Conservation (phyloP, 768 basidiomycete species). For the Krasilnikovozyma curviuscula region DNA sequence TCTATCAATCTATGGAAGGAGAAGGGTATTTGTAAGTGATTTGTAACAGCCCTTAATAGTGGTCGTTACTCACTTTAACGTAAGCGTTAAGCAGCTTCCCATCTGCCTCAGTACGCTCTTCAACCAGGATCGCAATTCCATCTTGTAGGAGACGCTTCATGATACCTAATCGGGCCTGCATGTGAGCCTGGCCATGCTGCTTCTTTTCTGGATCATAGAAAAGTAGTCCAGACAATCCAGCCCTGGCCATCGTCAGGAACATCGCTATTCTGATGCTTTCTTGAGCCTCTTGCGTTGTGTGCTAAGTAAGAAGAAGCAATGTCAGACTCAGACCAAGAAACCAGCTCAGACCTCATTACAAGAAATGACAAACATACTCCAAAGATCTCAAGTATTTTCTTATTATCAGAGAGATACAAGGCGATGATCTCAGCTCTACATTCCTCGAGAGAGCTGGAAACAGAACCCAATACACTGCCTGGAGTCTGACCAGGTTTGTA, state of each 20-base stretch:
- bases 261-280: conserved; percentile 65
- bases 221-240: conserved; percentile 50
- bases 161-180: not conserved
- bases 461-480: conserved; percentile 62
- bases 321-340: not conserved
- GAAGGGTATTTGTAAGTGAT: too few relatives aligned
- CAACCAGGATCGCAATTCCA: too few relatives aligned
- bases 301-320: conserved; percentile 30
- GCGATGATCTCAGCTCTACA: conserved; percentile 81
- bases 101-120: too few relatives aligned
- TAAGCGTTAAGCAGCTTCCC: too few relatives aligned
- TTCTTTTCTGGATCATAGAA: conserved; percentile 60
- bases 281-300: conserved; percentile 44
- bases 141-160: too few relatives aligned
- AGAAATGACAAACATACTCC: conserved; percentile 32
- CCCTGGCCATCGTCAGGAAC: conserved; percentile 71
- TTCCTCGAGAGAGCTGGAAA: conserved; percentile 80
- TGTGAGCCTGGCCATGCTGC: conserved; percentile 54
- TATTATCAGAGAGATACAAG: conserved; percentile 54
- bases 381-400: conserved; percentile 61
- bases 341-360: not conserved
- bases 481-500: conserved; percentile 74
- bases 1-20: too few relatives aligned
- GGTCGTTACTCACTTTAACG: too few relatives aligned
- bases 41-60: too few relatives aligned